Conservation (phyloP, 2,329 filamentous ascomycete genomes). For the Penicillium decumbens region DNA sequence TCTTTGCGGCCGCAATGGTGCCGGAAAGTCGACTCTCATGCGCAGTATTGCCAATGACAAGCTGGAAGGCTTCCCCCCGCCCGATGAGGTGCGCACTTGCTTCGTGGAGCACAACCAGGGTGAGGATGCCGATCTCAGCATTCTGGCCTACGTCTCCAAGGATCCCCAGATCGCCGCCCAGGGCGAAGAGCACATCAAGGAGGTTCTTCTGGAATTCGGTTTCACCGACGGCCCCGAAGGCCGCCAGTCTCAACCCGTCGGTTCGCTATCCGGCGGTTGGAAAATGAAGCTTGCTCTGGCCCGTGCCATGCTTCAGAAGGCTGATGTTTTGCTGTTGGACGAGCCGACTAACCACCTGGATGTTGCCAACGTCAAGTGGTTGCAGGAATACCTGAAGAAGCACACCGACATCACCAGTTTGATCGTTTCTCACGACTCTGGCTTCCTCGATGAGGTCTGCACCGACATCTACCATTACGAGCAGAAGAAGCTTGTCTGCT, state of each 20-base stretch:
- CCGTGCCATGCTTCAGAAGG: conserved; percentile 90
- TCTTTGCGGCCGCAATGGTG: conserved; percentile 93
- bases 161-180: conserved; percentile 79
- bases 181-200: conserved; percentile 73
- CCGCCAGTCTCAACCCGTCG: conserved; percentile 81
- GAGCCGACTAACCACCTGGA: conserved; percentile 99
- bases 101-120: conserved; percentile 99
- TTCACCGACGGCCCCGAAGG: conserved; percentile 88
- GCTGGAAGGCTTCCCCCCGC: conserved; percentile 90
- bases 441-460: conserved; percentile 93
- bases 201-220: conserved; percentile 84
- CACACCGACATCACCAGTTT: conserved; percentile 94
- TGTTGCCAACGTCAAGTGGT: conserved; percentile 91
- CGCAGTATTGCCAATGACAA: conserved; percentile 92
- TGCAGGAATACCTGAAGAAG: conserved; percentile 91
- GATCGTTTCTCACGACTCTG: conserved; percentile 97
- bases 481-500: conserved; percentile 76
- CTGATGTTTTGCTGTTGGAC: conserved; percentile 94
- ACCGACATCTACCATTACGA: conserved; percentile 99
- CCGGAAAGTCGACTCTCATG: conserved; percentile 99
- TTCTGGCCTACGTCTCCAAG: conserved; percentile 86
- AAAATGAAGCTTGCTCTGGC: conserved; percentile 99
- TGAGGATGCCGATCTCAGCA: conserved; percentile 93
- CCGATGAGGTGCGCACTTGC: conserved; percentile 88
- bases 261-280: conserved; percentile 95